Percentiles rank a stretch among this genome's conserved stretches.
Conservation (phyloP, 768 basidiomycete genomes). For the Podaxis sp. region DNA sequence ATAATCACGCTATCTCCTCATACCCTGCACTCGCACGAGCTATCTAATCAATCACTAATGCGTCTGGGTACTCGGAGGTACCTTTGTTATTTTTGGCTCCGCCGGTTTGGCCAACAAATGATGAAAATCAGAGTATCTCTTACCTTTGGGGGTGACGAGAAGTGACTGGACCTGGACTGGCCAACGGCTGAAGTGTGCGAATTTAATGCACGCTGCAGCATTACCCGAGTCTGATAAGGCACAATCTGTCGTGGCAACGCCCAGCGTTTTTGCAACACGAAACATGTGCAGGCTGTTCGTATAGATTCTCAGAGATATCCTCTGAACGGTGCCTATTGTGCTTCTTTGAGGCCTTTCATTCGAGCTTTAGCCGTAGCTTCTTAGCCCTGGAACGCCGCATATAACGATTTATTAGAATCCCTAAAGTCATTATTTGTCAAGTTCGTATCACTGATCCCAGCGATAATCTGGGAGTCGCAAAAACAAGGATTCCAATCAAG, state of each 20-base stretch:
- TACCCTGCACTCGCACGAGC: too few relatives aligned
- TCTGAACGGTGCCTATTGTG: background rate
- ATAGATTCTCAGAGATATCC: background rate
- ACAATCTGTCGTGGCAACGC: background rate
- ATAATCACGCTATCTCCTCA: too few relatives aligned
- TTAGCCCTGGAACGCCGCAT: background rate
- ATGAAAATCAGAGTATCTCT: too few relatives aligned
- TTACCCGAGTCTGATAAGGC: background rate
- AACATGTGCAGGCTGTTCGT: too few relatives aligned
- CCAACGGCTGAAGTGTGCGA: background rate
- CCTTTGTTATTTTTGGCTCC: too few relatives aligned
- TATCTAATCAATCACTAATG: too few relatives aligned
- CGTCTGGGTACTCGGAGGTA: too few relatives aligned
- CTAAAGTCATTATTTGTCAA: background rate
- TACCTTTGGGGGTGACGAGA: too few relatives aligned
- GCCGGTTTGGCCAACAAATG: too few relatives aligned
- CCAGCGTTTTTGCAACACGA: too few relatives aligned
- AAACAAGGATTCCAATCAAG: background rate
- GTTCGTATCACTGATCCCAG: background rate
- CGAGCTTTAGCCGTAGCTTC: background rate
- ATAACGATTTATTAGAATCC: background rate
- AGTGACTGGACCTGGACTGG: background rate
- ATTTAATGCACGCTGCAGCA: background rate
- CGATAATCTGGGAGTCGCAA: background rate
- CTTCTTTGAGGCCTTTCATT: background rate